Base-by-base conservation (phyloP, 371 early-diverging fungal species). In the Thermomucor indicae-seudaticae region DNA sequence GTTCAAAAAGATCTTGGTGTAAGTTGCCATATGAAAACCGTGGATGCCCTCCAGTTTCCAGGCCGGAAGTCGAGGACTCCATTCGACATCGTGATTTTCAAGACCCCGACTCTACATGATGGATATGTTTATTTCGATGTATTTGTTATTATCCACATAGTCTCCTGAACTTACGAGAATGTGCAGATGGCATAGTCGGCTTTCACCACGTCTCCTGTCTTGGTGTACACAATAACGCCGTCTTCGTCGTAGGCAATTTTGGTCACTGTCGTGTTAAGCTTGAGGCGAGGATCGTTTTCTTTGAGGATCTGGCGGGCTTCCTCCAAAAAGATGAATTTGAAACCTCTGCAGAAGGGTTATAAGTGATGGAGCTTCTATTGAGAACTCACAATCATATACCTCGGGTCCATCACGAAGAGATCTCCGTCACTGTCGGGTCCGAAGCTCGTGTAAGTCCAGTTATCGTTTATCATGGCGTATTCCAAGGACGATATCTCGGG, bases 111-210 rank as follows among this genome's bases (percentile, higher is more conserved):
- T 11, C 70, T 67, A 48, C 2, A 30, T 1, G 19, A 17, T 24
- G 11, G 11, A 20, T 5, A 45, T 16, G 3, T 30, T 40, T 5
- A 17, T n/a, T 12, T 27, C n/a, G 8, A 29, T 31, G n/a, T 16
- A 25, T 25, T 22, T 7, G 14, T 11, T 32, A 43, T 43, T 25
- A 24, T 43, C 4, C 11, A 10, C n/a, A 19, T 23, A 30, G 17
- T 8, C 1, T 11, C 24, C 11, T n/a, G 29, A 4, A 50, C 66
- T 58, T 68, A 68, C 69, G 69, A 68, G 44, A 74, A 70, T 5
- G 75, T 75, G n/a, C 51, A 37, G 43, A 75, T 69, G 12, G 72
- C 75, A 62, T 71, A 75, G 16, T 72, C 75, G 6, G 75, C 75
- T 23, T 60, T 40, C 23, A 75, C 60, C 0, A 46, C 59, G n/a